Conservation (phyloP, 768 basidiomycete genomes). For the Suillus occidentalis region DNA sequence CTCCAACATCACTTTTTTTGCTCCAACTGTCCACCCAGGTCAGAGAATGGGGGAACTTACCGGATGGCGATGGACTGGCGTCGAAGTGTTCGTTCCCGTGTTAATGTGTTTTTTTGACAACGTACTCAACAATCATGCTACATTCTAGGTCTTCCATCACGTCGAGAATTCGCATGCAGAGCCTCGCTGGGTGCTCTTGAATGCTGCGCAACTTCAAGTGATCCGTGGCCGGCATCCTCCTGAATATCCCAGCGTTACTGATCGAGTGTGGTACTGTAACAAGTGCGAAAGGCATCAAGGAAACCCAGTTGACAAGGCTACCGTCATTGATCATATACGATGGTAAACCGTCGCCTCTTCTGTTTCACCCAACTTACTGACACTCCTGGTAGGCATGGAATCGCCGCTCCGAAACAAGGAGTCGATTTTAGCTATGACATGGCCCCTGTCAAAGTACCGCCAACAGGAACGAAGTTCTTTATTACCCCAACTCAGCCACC, state of each 20-base stretch:
- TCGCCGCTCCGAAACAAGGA: not conserved
- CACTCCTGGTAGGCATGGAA: not conserved
- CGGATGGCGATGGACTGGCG: constrained; percentile 6
- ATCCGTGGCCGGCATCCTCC: not conserved
- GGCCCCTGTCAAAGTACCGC: not conserved
- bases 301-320: not conserved
- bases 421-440: not conserved
- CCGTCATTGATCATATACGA: not conserved
- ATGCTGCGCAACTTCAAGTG: not conserved
- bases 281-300: not conserved
- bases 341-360: not conserved
- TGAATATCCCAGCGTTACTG: not conserved
- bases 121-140: not conserved
- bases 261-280: not conserved
- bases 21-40: not conserved
- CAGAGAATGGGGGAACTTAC: not conserved
- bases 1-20: not conserved
- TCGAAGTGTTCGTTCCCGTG: not conserved
- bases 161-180: not conserved
- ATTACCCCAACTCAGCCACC: not conserved
- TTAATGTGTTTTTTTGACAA: not conserved
- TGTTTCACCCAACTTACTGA: not conserved
- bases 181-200: constrained; percentile 3
- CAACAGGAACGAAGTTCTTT: not conserved
- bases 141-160: constrained; percentile 2